phyloP scores from a whole-genome alignment of 305 asterid genomes.

The Fraxinus albicans region DNA sequence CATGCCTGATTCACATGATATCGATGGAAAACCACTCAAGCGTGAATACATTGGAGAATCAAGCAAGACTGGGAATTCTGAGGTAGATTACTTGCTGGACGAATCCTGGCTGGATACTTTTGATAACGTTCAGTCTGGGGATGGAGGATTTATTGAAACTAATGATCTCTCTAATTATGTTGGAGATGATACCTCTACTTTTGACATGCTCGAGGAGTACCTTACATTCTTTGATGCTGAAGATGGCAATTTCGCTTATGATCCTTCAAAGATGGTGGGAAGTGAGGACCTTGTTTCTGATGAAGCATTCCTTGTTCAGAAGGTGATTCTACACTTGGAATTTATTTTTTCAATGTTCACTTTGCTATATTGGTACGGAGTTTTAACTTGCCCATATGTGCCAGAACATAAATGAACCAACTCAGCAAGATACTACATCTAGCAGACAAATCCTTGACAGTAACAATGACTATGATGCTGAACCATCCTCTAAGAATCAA shows the following conservation, averaged over 20 bases:
- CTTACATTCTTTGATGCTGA: constrained; percentile 59
- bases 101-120: constrained; percentile 40
- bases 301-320: constrained; percentile 35
- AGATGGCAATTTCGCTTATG: constrained; percentile 41
- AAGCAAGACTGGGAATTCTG: constrained; percentile 25
- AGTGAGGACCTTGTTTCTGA: constrained; percentile 34
- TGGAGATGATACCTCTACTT: constrained; percentile 36
- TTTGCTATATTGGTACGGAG: constrained; percentile 6
- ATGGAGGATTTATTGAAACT: constrained; percentile 67
- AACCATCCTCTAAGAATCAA: constrained; percentile 37
- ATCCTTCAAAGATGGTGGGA: constrained; percentile 44
- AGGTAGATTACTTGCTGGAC: constrained; percentile 31
- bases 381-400: constrained; percentile 13
- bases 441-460: constrained; percentile 32
- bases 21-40: constrained; percentile 22
- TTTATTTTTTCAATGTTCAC: neutral
- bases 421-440: constrained; percentile 29
- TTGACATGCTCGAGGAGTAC: constrained; percentile 66
- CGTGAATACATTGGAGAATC: constrained; percentile 42
- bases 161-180: constrained; percentile 59
- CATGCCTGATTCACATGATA: constrained; percentile 21
- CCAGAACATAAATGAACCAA: constrained; percentile 44
- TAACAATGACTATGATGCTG: constrained; percentile 25
- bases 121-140: constrained; percentile 44
- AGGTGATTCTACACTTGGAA: constrained; percentile 36